Evolutionary conservation across 2,329 filamentous ascomycete genomes (phyloP), one percentile per base, ranked within the genome.

Genomic region (Ophiocordyceps robertsii): DNA sequence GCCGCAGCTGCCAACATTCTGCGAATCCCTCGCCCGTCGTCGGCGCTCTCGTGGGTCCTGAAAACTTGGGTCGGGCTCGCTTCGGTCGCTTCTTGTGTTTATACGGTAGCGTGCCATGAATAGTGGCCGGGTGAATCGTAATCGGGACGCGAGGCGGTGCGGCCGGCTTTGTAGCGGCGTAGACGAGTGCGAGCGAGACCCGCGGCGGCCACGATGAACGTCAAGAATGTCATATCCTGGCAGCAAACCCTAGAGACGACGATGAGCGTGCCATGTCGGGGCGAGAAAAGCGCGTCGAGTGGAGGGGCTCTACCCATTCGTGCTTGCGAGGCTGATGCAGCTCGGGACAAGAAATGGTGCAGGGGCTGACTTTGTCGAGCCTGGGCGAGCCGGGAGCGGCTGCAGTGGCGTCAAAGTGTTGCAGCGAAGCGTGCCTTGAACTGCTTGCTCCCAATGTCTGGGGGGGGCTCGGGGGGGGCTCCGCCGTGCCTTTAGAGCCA

Each of bases 1-100:
- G 17, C 52, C 56, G 13, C 49, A 51, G 11, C 51, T 48, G n/a
- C 50, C 47, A 7, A 44, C 48, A 19, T 50, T 47, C 7, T 49
- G 53, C 17, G 56, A 53, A 24, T 60, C 56, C 21, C 55, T 53
- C 29, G 57, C 58, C 40, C 48, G 52, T 29, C 54, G 49, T 40
- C 60, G 54, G 24, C 60, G 51, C 40, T 57, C 51, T 43, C 50
- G 56, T 17, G 56, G 52, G 29, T 53, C 51, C 39, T 46, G 51
- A 19, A 51, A 45, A 30, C 29, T 47, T 44, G 45, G 27, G 27
- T 37, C 19, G 38, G 27, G 3, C 12, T 24, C 27, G 17, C 16
- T 6, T 14, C 43, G 36, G 24, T 46, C 43, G 4, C 41, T 37
- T 6, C 50, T 29, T 19, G 48, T 47, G 24, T 39, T 42, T 40